A percentile compares a stretch with the other conserved stretches of the same genome.
Conservation (phyloP, 1,284 basidiomycete genomes). For the Puccinia brachypodii region DNA sequence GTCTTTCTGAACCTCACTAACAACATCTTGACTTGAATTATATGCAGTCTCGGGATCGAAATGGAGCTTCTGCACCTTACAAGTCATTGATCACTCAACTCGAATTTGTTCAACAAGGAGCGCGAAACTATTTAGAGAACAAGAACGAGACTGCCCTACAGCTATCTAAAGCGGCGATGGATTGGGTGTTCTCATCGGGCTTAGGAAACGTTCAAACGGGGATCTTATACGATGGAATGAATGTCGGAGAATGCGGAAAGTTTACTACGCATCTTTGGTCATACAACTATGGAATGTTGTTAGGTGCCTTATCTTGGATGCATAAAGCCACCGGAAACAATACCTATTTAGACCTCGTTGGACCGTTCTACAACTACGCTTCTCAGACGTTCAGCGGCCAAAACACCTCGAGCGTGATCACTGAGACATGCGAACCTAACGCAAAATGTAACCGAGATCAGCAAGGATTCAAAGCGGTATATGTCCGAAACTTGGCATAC, state of each 20-base stretch:
- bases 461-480: conserved; percentile 46
- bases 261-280: conserved; percentile 46
- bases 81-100: conserved; percentile 47
- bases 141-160: conserved; percentile 40
- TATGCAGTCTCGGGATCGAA: conserved; percentile 16
- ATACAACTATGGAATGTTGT: conserved; percentile 42
- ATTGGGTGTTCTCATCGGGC: conserved; percentile 47
- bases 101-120: conserved; percentile 36
- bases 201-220: conserved; percentile 35
- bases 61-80: conserved; percentile 33
- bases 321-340: conserved; percentile 31
- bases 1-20: conserved; percentile 7
- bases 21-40: no score
- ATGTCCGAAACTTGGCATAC: conserved; percentile 44
- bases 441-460: conserved; percentile 44
- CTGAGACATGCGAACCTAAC: conserved; percentile 35
- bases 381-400: background rate
- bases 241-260: conserved; percentile 28
- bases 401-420: conserved; percentile 28
- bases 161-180: conserved; percentile 31
- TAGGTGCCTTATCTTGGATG: conserved; percentile 39
- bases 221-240: conserved; percentile 38
- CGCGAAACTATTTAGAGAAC: conserved; percentile 24
- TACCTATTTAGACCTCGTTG: conserved; percentile 28
- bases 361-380: conserved; percentile 19